phyloP scores from a whole-genome alignment of 1,139 yeast genomes.

The Kluyveromyces sp. region DNA sequence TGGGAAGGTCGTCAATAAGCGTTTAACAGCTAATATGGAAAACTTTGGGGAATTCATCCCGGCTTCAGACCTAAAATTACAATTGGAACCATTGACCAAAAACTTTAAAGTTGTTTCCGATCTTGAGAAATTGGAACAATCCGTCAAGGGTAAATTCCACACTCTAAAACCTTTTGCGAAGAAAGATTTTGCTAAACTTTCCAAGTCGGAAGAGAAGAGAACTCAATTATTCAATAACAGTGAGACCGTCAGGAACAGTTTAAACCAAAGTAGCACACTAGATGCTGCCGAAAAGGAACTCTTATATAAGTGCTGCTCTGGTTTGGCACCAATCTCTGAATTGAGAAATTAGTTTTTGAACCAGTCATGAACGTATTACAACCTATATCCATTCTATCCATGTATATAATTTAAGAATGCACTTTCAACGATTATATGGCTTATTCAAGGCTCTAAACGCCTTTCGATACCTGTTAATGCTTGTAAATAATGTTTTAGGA shows the following conservation, averaged over 20 bases:
- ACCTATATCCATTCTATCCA: neutral
- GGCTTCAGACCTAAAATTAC: conserved; percentile 14
- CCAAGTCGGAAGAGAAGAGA: conserved; percentile 16
- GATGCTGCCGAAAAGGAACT: conserved; percentile 13
- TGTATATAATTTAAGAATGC: neutral
- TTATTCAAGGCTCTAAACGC: neutral
- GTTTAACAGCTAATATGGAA: conserved; percentile 8
- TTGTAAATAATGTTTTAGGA: conserved; percentile 18
- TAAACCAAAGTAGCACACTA: conserved; percentile 13
- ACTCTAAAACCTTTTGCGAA: conserved; percentile 8
- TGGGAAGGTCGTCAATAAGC: conserved; percentile 10
- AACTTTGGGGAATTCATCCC: conserved; percentile 20
- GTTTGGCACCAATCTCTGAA: conserved; percentile 23
- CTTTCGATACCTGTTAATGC: conserved; percentile 10
- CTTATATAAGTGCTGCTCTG: conserved; percentile 26
- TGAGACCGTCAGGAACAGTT: conserved; percentile 18
- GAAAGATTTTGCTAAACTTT: conserved; percentile 13
- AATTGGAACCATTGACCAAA: conserved; percentile 16
- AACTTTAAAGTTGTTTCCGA: conserved; percentile 14
- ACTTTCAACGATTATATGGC: neutral
- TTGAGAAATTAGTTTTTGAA: conserved; percentile 10
- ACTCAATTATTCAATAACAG: conserved; percentile 16
- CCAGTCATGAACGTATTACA: neutral
- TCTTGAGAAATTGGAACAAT: conserved; percentile 10
- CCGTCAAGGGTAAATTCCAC: conserved; percentile 19